Conservation (phyloP, 2,329 filamentous ascomycete genomes). For the Sporothrix luriei region DNA sequence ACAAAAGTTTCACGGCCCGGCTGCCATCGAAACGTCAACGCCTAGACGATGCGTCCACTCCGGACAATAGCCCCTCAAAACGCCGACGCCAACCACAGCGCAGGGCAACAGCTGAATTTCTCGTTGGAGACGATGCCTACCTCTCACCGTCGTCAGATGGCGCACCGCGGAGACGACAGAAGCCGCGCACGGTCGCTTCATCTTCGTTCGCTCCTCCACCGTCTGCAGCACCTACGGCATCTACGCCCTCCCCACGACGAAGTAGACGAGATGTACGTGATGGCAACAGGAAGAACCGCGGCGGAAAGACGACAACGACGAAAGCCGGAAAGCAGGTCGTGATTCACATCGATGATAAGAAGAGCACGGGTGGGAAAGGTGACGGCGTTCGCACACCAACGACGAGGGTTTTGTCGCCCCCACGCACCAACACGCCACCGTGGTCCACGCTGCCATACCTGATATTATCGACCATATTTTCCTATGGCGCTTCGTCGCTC, state of each 20-base stretch:
- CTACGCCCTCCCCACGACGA: not conserved
- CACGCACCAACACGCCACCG: slow-evolving; percentile 33
- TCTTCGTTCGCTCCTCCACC: not conserved
- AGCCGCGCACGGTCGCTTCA: slow-evolving; percentile 9
- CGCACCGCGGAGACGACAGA: not conserved
- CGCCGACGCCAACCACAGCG: slow-evolving; percentile 28
- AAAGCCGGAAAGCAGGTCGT: slow-evolving; percentile 1
- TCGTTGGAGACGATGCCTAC: slow-evolving; percentile 19
- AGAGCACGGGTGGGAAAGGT: not conserved
- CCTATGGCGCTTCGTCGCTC: slow-evolving; percentile 64
- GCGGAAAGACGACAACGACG: not conserved
- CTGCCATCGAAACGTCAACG: slow-evolving; percentile 18
- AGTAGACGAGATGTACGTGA: not conserved
- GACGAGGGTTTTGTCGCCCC: not conserved
- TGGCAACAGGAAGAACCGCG: not conserved
- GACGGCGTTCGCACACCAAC: not conserved
- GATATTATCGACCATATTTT: slow-evolving; percentile 70
- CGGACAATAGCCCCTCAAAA: slow-evolving; percentile 2
- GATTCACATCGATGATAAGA: not conserved
- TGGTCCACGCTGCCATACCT: slow-evolving; percentile 51
- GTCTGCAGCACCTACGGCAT: not conserved
- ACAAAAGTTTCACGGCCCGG: slow-evolving; percentile 24
- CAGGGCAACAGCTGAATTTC: not conserved
- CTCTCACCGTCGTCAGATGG: slow-evolving; percentile 31
- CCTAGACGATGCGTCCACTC: not conserved